These are phyloP conservation scores for Cicer arietinum DNA, from an alignment of 306 rosid genomes.

Conservation along the genomic window DNA sequence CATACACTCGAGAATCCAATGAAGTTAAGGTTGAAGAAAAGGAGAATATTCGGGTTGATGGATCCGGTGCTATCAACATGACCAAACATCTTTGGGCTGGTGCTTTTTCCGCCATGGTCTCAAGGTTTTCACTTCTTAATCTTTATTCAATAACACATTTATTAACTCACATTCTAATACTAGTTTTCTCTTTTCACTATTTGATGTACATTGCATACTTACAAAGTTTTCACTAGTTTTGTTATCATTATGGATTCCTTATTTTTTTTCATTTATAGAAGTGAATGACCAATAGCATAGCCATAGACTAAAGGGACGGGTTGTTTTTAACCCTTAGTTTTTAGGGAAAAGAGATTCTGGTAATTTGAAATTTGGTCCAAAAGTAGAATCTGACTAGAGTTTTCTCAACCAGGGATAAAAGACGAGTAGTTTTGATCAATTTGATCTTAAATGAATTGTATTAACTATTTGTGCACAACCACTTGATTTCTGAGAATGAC, in stretches of 20 bases:
- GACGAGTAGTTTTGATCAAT: neutral
- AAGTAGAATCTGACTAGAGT: neutral
- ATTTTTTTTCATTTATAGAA: neutral
- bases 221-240: neutral
- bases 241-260: neutral
- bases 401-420: neutral
- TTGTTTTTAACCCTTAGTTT: neutral
- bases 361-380: neutral
- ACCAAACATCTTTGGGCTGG: conserved; percentile 94
- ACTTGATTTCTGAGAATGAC: neutral
- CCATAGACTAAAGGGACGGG: neutral
- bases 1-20: conserved; percentile 56
- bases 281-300: neutral
- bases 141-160: neutral
- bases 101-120: conserved; percentile 94
- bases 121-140: conserved; percentile 60
- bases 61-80: conserved; percentile 74
- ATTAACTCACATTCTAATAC: neutral
- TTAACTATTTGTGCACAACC: neutral
- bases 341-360: neutral
- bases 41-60: conserved; percentile 48
- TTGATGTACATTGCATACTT: neutral
- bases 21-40: conserved; percentile 44
- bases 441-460: neutral
- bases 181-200: neutral